Evolutionary conservation across 176 grass and related monocot genomes (phyloP), one percentile per base, ranked within the genome.

Genomic region (Chloris gayana): DNA sequence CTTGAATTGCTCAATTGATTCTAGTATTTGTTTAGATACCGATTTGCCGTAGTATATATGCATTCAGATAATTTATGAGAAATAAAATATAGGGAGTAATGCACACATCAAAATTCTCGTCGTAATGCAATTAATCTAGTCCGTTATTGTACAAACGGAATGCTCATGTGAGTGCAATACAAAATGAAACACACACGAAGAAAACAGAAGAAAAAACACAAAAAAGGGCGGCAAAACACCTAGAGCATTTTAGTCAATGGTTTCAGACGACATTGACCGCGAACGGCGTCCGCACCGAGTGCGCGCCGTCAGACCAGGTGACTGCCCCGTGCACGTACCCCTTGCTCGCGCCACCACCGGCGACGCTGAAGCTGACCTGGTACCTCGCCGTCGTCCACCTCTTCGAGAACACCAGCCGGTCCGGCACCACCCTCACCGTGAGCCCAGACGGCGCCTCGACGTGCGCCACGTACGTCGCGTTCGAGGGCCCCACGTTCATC

Each of bases 281-380:
- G 82, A 98, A 98, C 64, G 70, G 86, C 5, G 92, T 98, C 61
- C 75, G 77, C 29, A 98, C 95, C 3, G 81, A 80, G 84, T 98
- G 95, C 53, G 90, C 92, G 32, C 92, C 92, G 69, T 98, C 92
- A 11, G 88, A 98, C 95, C 95, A 98, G 64, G 75, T 95, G 63
- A 98, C 24, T 21, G 82, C 83, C 17, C 95, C 95, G 71, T 87
- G 83, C 46, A 14, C 41, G 44, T 93, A 95, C 53, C 92, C 90
- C 53, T 91, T 95, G 8, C 71, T 65, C n/a, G 80, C 88, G 34
- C 69, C 61, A 14, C 75, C 86, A 29, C 64, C 59, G 9, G 33
- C 77, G 65, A 68, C 77, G 14, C 37, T 71, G 35, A 98, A 98
- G 53, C 27, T 95, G 77, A 98, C 87, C 78, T 95, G 14, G 54